Base-by-base conservation (phyloP, 108 stramenopile genomes). In the Discostella stelligeroides region DNA sequence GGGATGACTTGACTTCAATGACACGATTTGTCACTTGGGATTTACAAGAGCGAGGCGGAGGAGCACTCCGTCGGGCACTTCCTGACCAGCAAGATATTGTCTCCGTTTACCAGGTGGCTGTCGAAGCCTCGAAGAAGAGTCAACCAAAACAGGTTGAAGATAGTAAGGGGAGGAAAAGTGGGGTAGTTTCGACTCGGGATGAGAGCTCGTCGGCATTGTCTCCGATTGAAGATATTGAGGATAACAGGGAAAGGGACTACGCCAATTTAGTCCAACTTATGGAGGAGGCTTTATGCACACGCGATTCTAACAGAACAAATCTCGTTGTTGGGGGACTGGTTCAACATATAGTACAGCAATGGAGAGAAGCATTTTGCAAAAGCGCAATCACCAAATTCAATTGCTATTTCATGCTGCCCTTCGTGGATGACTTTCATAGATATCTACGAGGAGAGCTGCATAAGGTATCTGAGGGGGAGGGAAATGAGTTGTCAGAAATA, bases 1-100 rank as follows among this genome's bases (percentile, higher is more conserved):
- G 80, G 29, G 94, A 97, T 70, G 96, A 97, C 75, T 67, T 97
- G 42, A 87, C 80, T 43, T 89, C 94, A 23, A 81, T 95, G 56
- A 97, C 96, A 17, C 76, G 89, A 70, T 97, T 91, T 59, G 94
- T 97, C 18, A 97, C 96, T n/a, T 97, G 94, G 94, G 93, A 97
- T 76, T 81, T 97, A 42, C 85, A 93, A 80, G 92, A 95, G 56
- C 67, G 92, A 38, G 84, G 87, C 55, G 78, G 86, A 41, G 90
- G 92, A 46, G 91, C 92, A 34, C 87, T 95, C 45, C 83, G 75
- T 20, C 78, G 91, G 40, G 87, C 92, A 4, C 86, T 94, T 8
- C 94, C 90, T 30, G 89, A 93, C 68, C 83, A 87, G 37, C 74
- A 83, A 50, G 85, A 89, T 71, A 75, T 88, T 69, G 82, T 90